These are phyloP conservation scores for Ceratocystis cacaofunesta DNA, from an alignment of 2,329 filamentous ascomycete species.

Conservation along the genomic window DNA sequence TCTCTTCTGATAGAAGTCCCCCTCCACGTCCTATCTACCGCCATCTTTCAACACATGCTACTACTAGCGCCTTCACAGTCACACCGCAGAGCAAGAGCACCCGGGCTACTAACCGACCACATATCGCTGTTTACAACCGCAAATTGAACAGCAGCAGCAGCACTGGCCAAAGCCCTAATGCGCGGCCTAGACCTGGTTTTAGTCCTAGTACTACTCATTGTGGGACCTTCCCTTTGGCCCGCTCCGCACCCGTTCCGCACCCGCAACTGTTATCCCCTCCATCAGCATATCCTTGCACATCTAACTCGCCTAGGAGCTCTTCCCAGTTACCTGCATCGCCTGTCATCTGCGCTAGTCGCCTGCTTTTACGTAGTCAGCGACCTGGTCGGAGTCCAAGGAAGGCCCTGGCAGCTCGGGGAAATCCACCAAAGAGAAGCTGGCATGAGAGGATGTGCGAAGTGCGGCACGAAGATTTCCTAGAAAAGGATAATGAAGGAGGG, in stretches of 20 bases:
- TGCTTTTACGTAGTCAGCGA: too few species aligned
- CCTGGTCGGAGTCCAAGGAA: too few species aligned
- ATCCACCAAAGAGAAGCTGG: too few species aligned
- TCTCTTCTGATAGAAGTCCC: constrained; percentile 6
- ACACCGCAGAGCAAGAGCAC: constrained; percentile 9
- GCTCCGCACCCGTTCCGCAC: too few species aligned
- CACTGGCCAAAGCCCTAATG: background rate
- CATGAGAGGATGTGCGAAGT: background rate
- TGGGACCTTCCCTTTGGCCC: too few species aligned
- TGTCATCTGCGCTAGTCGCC: too few species aligned
- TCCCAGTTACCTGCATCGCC: too few species aligned
- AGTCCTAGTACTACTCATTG: too few species aligned
- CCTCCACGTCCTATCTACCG: constrained; percentile 7
- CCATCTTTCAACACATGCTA: constrained; percentile 17
- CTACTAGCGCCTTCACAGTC: constrained; percentile 15
- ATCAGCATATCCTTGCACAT: too few species aligned
- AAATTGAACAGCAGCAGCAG: background rate
- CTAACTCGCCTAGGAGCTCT: too few species aligned
- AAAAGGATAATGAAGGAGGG: background rate
- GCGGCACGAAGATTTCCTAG: background rate
- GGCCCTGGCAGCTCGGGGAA: too few species aligned
- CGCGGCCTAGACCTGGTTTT: background rate
- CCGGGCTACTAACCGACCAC: constrained; percentile 8
- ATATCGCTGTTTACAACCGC: constrained; percentile 14
- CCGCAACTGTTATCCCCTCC: too few species aligned